phyloP scores from a whole-genome alignment of 2,329 filamentous ascomycete genomes.

The Ceratocystis destructans region DNA sequence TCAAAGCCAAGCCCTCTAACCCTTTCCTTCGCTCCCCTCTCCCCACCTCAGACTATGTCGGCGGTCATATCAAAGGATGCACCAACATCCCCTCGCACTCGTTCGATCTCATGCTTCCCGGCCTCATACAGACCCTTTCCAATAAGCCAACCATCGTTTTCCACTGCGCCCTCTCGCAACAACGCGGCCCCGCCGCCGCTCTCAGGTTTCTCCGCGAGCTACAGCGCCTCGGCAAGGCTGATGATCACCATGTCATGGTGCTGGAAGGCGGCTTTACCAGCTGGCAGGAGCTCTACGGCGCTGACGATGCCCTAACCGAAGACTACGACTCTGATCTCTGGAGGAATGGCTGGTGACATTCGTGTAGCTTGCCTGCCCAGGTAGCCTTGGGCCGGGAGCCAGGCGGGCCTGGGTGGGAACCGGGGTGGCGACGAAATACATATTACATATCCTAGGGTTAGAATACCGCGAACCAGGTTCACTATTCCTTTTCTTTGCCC shows the following conservation, averaged over 20 bases:
- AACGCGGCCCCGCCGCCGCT: slow-evolving; percentile 75
- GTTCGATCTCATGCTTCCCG: slow-evolving; percentile 64
- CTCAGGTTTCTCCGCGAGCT: slow-evolving; percentile 52
- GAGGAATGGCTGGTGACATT: slow-evolving; percentile 26
- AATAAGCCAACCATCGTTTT: slow-evolving; percentile 79
- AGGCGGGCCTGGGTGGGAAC: no score
- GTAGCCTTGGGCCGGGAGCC: no score
- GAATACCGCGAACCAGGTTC: no score
- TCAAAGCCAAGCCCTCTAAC: background rate
- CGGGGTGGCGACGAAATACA: no score
- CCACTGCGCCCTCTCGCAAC: slow-evolving; percentile 85
- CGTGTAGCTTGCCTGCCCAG: background rate
- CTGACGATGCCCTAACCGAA: slow-evolving; percentile 69
- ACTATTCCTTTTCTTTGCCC: no score
- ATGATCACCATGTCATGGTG: slow-evolving; percentile 62
- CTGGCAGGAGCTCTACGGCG: slow-evolving; percentile 77
- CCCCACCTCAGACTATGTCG: slow-evolving; percentile 59
- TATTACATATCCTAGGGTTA: no score
- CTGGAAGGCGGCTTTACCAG: slow-evolving; percentile 71
- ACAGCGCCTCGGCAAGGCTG: background rate
- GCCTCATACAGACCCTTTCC: slow-evolving; percentile 63
- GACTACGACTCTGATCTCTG: slow-evolving; percentile 75
- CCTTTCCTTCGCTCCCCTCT: background rate
- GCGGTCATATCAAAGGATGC: slow-evolving; percentile 72
- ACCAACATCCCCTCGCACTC: slow-evolving; percentile 60